phyloP scores from a whole-genome alignment of 257 asterid species.

The Primulina huaijiensis region DNA sequence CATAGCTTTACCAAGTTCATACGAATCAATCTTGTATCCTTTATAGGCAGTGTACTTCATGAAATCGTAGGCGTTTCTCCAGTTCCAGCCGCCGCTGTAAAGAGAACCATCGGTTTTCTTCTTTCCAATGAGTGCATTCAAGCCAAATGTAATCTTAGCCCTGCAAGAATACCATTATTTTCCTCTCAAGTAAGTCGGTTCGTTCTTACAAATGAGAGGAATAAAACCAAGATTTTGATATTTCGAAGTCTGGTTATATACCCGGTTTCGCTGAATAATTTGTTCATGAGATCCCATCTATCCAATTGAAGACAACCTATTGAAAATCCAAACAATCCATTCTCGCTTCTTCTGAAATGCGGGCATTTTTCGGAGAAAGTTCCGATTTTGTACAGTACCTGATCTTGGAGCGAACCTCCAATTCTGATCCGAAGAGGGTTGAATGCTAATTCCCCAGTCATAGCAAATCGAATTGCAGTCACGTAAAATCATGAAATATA shows the following conservation, averaged over 20 bases:
- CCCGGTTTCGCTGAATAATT: conserved; percentile 56
- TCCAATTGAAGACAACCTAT: conserved; percentile 60
- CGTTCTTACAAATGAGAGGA: not conserved
- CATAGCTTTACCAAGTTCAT: conserved; percentile 55
- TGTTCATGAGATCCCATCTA: conserved; percentile 69
- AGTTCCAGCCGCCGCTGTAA: conserved; percentile 63
- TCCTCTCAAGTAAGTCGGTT: not conserved
- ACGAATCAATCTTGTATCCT: conserved; percentile 80
- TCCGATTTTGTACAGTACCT: conserved; percentile 56
- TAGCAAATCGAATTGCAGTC: not conserved
- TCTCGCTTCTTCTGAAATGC: conserved; percentile 33
- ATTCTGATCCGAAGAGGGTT: conserved; percentile 55
- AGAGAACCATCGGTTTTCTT: conserved; percentile 30
- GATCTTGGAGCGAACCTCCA: conserved; percentile 80
- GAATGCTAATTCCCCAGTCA: conserved; percentile 42
- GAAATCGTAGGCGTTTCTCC: conserved; percentile 52
- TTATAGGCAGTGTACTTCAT: conserved; percentile 55
- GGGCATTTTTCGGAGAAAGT: conserved; percentile 42
- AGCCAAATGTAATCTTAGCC: conserved; percentile 58
- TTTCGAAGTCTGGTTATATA: conserved; percentile 14
- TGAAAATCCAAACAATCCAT: conserved; percentile 53
- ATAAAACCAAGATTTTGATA: not conserved
- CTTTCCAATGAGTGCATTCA: conserved; percentile 73
- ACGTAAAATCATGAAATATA: not conserved
- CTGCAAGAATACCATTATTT: conserved; percentile 29